A percentile compares a stretch with the other conserved stretches of the same genome.
phyloP scores from a whole-genome alignment of 1,284 basidiomycete genomes.

The Meira miltonrushii region DNA sequence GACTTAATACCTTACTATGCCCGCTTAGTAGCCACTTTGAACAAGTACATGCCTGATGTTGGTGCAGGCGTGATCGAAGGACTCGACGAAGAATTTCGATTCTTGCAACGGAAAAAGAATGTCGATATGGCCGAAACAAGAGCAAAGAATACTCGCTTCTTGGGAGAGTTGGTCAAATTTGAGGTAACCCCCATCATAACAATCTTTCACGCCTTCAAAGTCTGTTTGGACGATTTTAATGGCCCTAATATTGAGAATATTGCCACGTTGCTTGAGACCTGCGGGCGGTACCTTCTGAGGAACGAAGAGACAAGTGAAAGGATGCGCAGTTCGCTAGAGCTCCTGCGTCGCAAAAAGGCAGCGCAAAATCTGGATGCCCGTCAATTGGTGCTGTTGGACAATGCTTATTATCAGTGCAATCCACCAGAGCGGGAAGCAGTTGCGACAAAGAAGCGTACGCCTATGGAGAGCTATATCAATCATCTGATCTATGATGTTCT shows the following conservation, averaged over 20 bases:
- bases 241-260: slow-evolving; percentile 89
- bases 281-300: slow-evolving; percentile 83
- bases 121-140: slow-evolving; percentile 79
- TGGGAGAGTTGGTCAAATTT: slow-evolving; percentile 92
- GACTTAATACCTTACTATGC: slow-evolving; percentile 93
- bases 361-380: slow-evolving; percentile 86
- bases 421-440: slow-evolving; percentile 86
- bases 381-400: slow-evolving; percentile 83
- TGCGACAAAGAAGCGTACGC: slow-evolving; percentile 75
- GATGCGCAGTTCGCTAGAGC: slow-evolving; percentile 68
- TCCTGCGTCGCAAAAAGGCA: slow-evolving; percentile 88
- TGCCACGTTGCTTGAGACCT: slow-evolving; percentile 83
- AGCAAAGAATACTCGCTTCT: slow-evolving; percentile 82
- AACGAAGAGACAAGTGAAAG: slow-evolving; percentile 79
- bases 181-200: slow-evolving; percentile 83
- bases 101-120: slow-evolving; percentile 89
- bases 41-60: slow-evolving; percentile 88
- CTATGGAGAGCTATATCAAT: slow-evolving; percentile 85
- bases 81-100: slow-evolving; percentile 91
- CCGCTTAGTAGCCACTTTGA: slow-evolving; percentile 78
- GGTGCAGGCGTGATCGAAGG: slow-evolving; percentile 72
- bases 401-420: slow-evolving; percentile 99
- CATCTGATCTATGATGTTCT: slow-evolving; percentile 88
- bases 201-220: slow-evolving; percentile 92
- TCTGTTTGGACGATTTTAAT: slow-evolving; percentile 90